Percentiles rank a stretch among this genome's conserved stretches.
Conservation (phyloP, 108 stramenopile species). For the Nannochloropsis gaditana region DNA sequence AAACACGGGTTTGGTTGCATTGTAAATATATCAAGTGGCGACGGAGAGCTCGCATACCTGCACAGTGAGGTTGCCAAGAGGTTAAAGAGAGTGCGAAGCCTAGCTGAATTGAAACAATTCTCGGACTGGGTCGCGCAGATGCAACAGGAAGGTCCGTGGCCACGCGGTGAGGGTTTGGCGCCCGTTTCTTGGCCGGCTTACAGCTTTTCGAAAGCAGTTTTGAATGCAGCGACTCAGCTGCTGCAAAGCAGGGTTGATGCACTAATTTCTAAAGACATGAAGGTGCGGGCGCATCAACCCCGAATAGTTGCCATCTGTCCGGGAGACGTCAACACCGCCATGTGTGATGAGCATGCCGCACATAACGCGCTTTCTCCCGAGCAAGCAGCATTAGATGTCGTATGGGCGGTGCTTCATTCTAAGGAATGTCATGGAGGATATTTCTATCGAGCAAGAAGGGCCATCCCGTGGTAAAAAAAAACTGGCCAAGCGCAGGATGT, state of each 20-base stretch:
- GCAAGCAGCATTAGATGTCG: neutral
- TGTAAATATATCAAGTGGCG: neutral
- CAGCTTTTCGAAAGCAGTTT: neutral
- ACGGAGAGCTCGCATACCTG: slow-evolving; percentile 7
- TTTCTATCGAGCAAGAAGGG: neutral
- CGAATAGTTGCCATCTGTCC: neutral
- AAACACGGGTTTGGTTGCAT: slow-evolving; percentile 20
- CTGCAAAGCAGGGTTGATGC: no score
- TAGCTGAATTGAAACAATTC: neutral
- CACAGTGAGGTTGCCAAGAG: neutral
- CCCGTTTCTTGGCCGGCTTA: neutral
- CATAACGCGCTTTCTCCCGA: neutral
- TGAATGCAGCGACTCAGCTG: neutral
- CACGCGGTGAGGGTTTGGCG: neutral
- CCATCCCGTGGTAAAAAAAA: neutral
- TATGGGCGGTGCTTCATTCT: slow-evolving; percentile 8
- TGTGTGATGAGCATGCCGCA: neutral
- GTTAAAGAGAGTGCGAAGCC: neutral
- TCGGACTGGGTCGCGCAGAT: neutral
- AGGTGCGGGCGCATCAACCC: neutral
- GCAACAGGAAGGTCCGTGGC: neutral
- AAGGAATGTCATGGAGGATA: neutral
- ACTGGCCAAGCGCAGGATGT: no score
- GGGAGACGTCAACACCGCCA: neutral
- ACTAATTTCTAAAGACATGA: neutral